Evolutionary conservation across 352 stramenopile species (phyloP), one percentile per base, ranked within the genome.

Genomic region (Pythium aphanidermatum): DNA sequence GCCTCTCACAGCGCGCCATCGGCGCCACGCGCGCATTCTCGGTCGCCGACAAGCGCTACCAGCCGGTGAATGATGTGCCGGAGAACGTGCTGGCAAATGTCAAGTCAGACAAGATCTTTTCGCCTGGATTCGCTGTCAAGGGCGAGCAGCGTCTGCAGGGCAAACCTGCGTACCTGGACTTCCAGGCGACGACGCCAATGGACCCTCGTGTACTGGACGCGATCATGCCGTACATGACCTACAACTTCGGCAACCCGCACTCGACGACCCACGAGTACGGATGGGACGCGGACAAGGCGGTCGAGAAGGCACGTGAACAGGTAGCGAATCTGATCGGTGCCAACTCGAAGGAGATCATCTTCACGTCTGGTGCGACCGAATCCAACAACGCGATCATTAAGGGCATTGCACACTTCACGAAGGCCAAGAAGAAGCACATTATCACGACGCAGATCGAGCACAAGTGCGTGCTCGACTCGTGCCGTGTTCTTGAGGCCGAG

Each of bases 331-430:
- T 99, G 19, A 97, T 99, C 45, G 78, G 87, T 32, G 96, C 96
- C 25, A 84, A 91, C 52, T 60, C 93, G 11, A 99, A 99, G 64
- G 97, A 99, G 67, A 97, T 99, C 47, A 95, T 99, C 44, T 99
- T 99, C 58, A 99, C 96, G 14, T 98, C 92, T 12, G 96, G 97
- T 29, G 97, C 96, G 2, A 99, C 96, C 0, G 97, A 99, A 80
- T 94, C 80, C 42, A 99, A 99, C 81, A 99, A 99, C 67, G 71
- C 98, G 12, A 95, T 95, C 46, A 89, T 99, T 52, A 99, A 99
- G 75, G 96, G 97, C 28, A 82, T 98, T 4, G 95, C 92, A 23
- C 91, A 94, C 63, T 98, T 99, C 55, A 96, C 65, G 31, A 95
- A 95, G 53, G 68, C 77, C 43, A 96, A 96, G 66, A 98, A 98